phyloP scores from a whole-genome alignment of 345 rosid species.

The Hypericum perforatum region DNA sequence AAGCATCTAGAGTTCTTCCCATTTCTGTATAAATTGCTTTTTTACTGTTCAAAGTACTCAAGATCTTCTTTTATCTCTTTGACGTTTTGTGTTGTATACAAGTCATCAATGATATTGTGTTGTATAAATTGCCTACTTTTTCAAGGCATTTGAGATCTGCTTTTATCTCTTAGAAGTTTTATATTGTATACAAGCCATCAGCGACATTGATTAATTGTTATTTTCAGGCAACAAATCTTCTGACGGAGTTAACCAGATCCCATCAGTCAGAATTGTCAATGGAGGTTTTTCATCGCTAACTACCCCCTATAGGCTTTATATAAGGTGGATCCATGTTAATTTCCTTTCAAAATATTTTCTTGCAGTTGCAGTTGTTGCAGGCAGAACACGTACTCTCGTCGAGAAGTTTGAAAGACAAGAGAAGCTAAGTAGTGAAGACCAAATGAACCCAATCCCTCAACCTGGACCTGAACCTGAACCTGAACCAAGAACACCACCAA shows the following conservation, averaged over 20 bases:
- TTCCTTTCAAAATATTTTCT: conserved; percentile 13
- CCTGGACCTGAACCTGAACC: too few species aligned
- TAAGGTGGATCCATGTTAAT: conserved; percentile 15
- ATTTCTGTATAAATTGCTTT: not conserved
- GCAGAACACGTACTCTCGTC: conserved; percentile 83
- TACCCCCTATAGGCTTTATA: conserved; percentile 12
- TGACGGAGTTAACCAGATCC: conserved; percentile 25
- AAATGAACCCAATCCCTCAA: not conserved
- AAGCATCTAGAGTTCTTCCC: not conserved
- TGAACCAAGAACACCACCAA: too few species aligned
- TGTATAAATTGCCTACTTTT: conserved; percentile 1
- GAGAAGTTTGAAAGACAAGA: conserved; percentile 86
- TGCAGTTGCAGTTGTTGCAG: conserved; percentile 83
- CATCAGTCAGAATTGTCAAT: conserved; percentile 61
- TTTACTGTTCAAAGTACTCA: not conserved
- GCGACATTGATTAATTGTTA: conserved; percentile 12
- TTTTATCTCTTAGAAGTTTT: conserved; percentile 3
- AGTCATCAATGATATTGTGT: conserved; percentile 14
- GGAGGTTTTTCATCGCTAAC: conserved; percentile 64
- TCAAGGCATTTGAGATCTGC: not conserved
- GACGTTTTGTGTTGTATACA: conserved; percentile 1
- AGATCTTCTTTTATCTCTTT: conserved; percentile 1
- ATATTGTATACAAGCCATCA: conserved; percentile 9
- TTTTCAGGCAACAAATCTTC: conserved; percentile 42
- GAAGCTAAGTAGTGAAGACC: conserved; percentile 30